Percentiles rank a stretch among this genome's conserved stretches.
phyloP scores from a whole-genome alignment of 2,329 filamentous ascomycete species.

The Cercospora nicotianae region DNA sequence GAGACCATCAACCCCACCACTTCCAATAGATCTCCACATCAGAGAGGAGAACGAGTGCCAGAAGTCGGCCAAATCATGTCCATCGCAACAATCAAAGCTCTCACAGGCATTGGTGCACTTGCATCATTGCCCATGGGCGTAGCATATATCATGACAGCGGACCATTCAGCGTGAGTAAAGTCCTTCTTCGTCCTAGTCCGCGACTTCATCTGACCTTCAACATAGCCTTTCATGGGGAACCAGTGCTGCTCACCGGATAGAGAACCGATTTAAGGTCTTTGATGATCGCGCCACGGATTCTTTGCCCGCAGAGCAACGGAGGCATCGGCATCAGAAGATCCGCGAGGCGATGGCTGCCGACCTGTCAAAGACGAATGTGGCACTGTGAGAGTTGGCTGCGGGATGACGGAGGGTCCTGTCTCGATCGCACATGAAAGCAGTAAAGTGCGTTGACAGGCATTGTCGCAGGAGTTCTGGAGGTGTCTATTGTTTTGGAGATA shows the following conservation, averaged over 20 bases:
- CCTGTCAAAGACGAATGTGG: not conserved
- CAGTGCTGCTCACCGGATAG: constrained; percentile 8
- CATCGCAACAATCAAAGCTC: constrained; percentile 12
- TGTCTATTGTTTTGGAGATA: not conserved
- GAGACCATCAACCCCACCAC: not conserved
- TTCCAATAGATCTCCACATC: not conserved
- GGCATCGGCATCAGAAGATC: constrained; percentile 16
- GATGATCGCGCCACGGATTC: constrained; percentile 19
- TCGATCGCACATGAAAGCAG: not conserved
- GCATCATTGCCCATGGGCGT: constrained; percentile 15
- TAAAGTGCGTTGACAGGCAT: not conserved
- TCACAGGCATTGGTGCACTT: constrained; percentile 9
- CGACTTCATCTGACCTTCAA: not conserved
- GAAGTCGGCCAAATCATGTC: constrained; percentile 8
- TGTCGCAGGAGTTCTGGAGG: not conserved
- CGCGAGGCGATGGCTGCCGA: constrained; percentile 12
- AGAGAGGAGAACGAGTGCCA: not conserved
- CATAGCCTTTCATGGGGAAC: constrained; percentile 12
- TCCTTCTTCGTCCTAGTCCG: not conserved
- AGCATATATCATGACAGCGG: constrained; percentile 19
- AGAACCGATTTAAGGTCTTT: constrained; percentile 18
- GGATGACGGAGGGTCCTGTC: not conserved
- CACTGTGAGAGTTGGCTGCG: not conserved
- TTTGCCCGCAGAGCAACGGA: constrained; percentile 5
- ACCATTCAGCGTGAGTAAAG: constrained; percentile 11